Conservation (phyloP, 352 stramenopile species). For the Pythium catenulatum region DNA sequence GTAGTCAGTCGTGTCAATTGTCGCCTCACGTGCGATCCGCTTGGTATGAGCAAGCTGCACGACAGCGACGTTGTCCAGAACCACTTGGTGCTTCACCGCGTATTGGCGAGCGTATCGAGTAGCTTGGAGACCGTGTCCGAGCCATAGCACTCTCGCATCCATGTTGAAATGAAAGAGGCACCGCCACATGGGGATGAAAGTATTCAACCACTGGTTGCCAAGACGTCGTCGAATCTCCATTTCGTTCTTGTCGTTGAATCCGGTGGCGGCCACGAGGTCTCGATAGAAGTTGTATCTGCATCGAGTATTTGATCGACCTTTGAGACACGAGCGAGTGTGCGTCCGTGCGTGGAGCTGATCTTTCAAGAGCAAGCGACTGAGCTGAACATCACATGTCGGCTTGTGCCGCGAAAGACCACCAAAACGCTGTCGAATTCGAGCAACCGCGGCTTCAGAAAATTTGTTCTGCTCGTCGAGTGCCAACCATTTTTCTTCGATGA, state of each 20-base stretch:
- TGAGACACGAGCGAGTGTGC: conserved; percentile 51
- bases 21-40: not conserved
- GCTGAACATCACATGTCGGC: conserved; percentile 28
- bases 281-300: conserved; percentile 63
- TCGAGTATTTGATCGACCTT: conserved; percentile 35
- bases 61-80: not conserved
- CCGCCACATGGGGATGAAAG: conserved; percentile 48
- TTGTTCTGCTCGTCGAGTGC: conserved; percentile 29
- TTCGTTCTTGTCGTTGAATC: conserved; percentile 31
- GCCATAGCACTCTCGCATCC: not conserved
- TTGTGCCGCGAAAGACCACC: conserved; percentile 27
- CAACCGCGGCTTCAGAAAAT: not conserved
- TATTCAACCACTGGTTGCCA: conserved; percentile 63
- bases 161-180: not conserved
- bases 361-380: conserved; percentile 36
- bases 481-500: conserved; percentile 12
- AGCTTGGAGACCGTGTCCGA: not conserved
- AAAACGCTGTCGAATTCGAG: conserved; percentile 27
- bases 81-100: not conserved
- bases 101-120: not conserved
- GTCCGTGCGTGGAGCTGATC: conserved; percentile 48
- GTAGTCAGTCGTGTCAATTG: not conserved
- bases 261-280: not conserved
- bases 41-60: not conserved
- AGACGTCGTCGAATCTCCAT: conserved; percentile 37